Evolutionary conservation across 2,329 filamentous ascomycete species (phyloP).

Genomic region (Xylariaceae sp.): DNA sequence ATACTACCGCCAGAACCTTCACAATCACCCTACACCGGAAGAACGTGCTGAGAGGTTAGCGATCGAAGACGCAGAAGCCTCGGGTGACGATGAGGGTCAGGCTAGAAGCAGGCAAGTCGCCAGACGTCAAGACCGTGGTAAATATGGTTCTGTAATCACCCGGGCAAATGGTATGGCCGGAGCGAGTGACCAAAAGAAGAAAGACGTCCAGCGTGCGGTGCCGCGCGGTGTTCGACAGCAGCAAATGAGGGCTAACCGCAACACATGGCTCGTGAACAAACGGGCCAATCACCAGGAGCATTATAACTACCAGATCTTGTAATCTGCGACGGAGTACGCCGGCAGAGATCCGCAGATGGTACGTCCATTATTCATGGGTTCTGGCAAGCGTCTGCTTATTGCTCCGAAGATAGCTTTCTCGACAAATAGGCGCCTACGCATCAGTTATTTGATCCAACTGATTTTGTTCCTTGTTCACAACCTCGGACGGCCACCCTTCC

Average conservation of each 20-base stretch:
- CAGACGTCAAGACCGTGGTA: slow-evolving; percentile 35
- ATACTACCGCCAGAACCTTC: slow-evolving; percentile 91
- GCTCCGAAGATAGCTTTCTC: slow-evolving; percentile 1
- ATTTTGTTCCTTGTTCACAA: background rate
- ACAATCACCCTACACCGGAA: slow-evolving; percentile 71
- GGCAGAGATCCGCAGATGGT: background rate
- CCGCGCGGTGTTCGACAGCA: slow-evolving; percentile 63
- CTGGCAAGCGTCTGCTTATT: background rate
- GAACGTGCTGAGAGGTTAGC: slow-evolving; percentile 66
- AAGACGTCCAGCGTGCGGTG: slow-evolving; percentile 59
- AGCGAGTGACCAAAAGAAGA: slow-evolving; percentile 69
- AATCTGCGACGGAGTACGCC: background rate
- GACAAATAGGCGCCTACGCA: slow-evolving; percentile 1
- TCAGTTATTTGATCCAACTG: background rate
- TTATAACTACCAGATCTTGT: slow-evolving; percentile 46
- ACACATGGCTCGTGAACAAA: slow-evolving; percentile 66
- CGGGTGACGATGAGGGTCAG: slow-evolving; percentile 29
- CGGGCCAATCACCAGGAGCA: slow-evolving; percentile 67
- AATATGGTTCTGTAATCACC: slow-evolving; percentile 53
- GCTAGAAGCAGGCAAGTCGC: slow-evolving; percentile 32
- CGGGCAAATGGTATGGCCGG: slow-evolving; percentile 74
- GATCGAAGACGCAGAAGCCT: slow-evolving; percentile 41
- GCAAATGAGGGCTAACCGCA: slow-evolving; percentile 55
- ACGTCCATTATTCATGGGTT: background rate
- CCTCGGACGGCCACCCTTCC: background rate